A percentile compares a stretch with the other conserved stretches of the same genome.
phyloP scores from a whole-genome alignment of 2,329 filamentous ascomycete species.

The Ceratocystis harringtonii region DNA sequence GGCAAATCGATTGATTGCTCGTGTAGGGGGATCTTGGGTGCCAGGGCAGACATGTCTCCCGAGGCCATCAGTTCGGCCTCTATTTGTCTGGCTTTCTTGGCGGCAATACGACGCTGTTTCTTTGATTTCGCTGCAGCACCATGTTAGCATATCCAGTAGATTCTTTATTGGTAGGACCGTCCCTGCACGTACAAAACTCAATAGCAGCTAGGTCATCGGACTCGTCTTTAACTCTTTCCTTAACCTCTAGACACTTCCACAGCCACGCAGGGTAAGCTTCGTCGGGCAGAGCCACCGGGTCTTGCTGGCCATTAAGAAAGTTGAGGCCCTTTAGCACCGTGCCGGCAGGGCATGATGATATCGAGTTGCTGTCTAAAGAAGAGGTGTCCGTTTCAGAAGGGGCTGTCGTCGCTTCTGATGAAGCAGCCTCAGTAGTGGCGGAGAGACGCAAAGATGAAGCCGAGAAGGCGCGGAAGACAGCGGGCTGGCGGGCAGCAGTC shows the following conservation, averaged over 20 bases:
- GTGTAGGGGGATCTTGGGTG: constrained; percentile 57
- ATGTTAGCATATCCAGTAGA: neutral
- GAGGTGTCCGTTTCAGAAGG: constrained; percentile 19
- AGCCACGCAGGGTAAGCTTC: constrained; percentile 68
- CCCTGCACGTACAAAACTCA: constrained; percentile 54
- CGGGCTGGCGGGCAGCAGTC: constrained; percentile 8
- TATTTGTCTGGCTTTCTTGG: constrained; percentile 42
- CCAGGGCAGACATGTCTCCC: constrained; percentile 50
- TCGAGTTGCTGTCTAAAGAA: constrained; percentile 18
- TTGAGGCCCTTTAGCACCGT: constrained; percentile 60
- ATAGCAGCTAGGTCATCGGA: constrained; percentile 48
- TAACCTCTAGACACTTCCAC: constrained; percentile 54
- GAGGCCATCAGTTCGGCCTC: constrained; percentile 47
- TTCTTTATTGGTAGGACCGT: neutral
- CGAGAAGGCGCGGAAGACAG: constrained; percentile 11
- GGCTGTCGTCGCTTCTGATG: constrained; percentile 11
- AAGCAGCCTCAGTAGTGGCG: constrained; percentile 1
- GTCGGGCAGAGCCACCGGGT: constrained; percentile 60
- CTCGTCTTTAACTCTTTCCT: constrained; percentile 37
- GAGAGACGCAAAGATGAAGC: constrained; percentile 6
- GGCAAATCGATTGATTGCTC: constrained; percentile 67
- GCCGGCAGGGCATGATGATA: constrained; percentile 45
- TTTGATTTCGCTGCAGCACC: constrained; percentile 57
- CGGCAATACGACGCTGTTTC: constrained; percentile 59
- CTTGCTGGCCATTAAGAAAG: constrained; percentile 56